A percentile compares a stretch with the other conserved stretches of the same genome.
These are phyloP conservation scores for Kickxella alabastrina DNA, from an alignment of 192 early-diverging fungal species.

Conservation along the genomic window DNA sequence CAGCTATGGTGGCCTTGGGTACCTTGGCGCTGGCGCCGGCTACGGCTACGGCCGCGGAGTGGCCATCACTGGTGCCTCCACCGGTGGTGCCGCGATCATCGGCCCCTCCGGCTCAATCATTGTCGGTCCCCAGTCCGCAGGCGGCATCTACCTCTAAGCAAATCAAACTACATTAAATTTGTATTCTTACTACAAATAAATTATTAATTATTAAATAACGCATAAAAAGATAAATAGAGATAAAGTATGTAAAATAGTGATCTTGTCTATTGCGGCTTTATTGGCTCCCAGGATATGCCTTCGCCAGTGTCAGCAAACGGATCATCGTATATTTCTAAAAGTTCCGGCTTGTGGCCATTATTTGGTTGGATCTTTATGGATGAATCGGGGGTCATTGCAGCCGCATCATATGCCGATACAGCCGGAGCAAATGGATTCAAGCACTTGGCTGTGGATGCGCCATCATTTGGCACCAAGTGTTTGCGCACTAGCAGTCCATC, in stretches of 20 bases:
- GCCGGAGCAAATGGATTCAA: conserved; percentile 37
- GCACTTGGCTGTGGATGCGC: neutral
- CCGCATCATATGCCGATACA: conserved; percentile 9
- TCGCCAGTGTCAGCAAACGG: conserved; percentile 35
- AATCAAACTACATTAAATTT: neutral
- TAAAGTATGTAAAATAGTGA: neutral
- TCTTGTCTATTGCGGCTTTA: conserved; percentile 10
- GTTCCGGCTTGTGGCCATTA: conserved; percentile 2
- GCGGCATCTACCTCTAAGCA: conserved; percentile 38
- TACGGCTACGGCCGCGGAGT: conserved; percentile 21
- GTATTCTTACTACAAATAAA: neutral
- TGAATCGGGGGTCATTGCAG: too few relatives aligned
- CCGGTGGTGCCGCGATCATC: conserved; percentile 39
- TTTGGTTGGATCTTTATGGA: too few relatives aligned
- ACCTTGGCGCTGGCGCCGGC: conserved; percentile 9
- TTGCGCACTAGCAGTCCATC: neutral
- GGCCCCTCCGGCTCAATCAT: conserved; percentile 48
- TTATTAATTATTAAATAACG: neutral
- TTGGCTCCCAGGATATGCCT: conserved; percentile 29
- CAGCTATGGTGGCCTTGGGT: conserved; percentile 11
- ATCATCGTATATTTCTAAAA: conserved; percentile 12
- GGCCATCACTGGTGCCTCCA: conserved; percentile 32
- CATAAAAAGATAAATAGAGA: neutral
- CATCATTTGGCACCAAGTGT: neutral
- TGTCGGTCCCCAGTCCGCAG: conserved; percentile 51